Evolutionary conservation across 1,284 basidiomycete genomes (phyloP).

Genomic region (Microbotryomycetes sp.): DNA sequence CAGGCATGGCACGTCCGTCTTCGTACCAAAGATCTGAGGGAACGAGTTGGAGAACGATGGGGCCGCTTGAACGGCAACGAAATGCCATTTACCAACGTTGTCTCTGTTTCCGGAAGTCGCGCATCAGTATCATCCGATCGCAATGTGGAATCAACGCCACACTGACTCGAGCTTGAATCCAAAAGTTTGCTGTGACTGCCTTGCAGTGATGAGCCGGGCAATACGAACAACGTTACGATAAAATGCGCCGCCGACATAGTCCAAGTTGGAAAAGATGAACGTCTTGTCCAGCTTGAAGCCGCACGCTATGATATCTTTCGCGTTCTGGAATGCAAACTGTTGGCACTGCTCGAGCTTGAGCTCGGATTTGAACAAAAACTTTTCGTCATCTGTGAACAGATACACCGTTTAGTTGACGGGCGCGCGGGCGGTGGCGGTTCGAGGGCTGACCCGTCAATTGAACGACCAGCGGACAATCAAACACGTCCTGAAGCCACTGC

Average conservation of each 20-base stretch:
- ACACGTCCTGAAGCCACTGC: conserved; percentile 88
- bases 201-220: conserved; percentile 85
- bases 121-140: background rate
- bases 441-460: conserved; percentile 75
- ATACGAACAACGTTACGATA: conserved; percentile 93
- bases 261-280: conserved; percentile 92
- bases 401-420: conserved; percentile 5
- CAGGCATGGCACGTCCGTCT: conserved; percentile 77
- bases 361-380: conserved; percentile 95
- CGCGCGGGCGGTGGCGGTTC: background rate
- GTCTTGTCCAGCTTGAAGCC: conserved; percentile 90
- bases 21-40: conserved; percentile 90
- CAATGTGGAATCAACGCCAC: background rate
- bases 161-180: conserved; percentile 89
- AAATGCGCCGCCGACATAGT: conserved; percentile 80
- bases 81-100: conserved; percentile 97
- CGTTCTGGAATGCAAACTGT: conserved; percentile 76
- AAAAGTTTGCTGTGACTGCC: conserved; percentile 89
- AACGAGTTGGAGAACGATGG: conserved; percentile 98
- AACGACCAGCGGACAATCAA: conserved; percentile 86
- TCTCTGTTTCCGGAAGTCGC: conserved; percentile 54
- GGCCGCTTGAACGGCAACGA: conserved; percentile 92
- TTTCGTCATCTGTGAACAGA: conserved; percentile 75
- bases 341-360: conserved; percentile 84
- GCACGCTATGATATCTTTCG: conserved; percentile 91